A percentile compares a stretch with the other conserved stretches of the same genome.
These are phyloP conservation scores for Auricularia cornea DNA, from an alignment of 768 basidiomycete species.

Conservation along the genomic window DNA sequence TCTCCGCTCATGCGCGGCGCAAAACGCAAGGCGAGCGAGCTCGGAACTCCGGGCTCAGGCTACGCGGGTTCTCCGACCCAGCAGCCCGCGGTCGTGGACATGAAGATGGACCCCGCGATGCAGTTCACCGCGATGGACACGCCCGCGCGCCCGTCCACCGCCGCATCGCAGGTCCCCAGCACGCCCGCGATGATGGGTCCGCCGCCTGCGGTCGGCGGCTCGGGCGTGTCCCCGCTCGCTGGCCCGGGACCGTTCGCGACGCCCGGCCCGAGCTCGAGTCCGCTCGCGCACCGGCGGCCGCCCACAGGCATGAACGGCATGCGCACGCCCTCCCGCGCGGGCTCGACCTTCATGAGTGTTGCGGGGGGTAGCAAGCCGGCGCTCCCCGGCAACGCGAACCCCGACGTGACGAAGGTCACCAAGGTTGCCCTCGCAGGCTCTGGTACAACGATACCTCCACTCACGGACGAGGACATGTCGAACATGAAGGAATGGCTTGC, in stretches of 20 bases:
- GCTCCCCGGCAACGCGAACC: constrained; percentile 41
- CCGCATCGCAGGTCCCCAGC: background rate
- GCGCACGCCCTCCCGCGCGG: constrained; percentile 14
- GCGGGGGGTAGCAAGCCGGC: constrained; percentile 22
- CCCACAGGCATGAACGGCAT: constrained; percentile 15
- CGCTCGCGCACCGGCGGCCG: constrained; percentile 13
- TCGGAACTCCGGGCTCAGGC: background rate
- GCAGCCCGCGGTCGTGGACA: background rate
- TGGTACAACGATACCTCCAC: constrained; percentile 43
- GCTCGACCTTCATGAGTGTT: constrained; percentile 17
- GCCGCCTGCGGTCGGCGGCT: constrained; percentile 28
- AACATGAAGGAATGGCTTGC: constrained; percentile 56
- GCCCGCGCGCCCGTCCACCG: background rate
- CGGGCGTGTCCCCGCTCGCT: constrained; percentile 19
- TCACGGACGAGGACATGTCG: constrained; percentile 42
- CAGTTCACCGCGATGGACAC: background rate
- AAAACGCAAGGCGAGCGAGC: constrained; percentile 4
- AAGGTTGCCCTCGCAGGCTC: constrained; percentile 52
- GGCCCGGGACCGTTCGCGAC: constrained; percentile 17
- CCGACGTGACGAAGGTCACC: constrained; percentile 49
- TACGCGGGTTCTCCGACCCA: background rate
- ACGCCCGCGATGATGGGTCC: background rate
- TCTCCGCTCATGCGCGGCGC: background rate
- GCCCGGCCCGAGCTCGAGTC: constrained; percentile 20
- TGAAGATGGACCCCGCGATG: constrained; percentile 3